Conservation (phyloP, 176 grass and related monocot species). For the Juncus inflexus region DNA sequence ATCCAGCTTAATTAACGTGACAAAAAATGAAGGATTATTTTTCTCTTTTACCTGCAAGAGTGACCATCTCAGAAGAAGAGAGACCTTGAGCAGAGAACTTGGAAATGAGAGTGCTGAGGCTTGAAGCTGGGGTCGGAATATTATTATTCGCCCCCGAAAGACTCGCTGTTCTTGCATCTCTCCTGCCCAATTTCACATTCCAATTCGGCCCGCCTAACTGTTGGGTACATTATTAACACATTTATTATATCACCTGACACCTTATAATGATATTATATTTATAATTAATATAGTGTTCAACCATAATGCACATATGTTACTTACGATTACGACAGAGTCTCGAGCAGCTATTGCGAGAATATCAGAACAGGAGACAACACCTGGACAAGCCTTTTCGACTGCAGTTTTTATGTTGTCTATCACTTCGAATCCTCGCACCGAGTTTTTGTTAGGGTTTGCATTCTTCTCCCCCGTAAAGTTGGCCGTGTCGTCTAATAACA, state of each 20-base stretch:
- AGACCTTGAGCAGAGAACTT: conserved; percentile 54
- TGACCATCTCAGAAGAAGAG: conserved; percentile 49
- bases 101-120: conserved; percentile 35
- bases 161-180: conserved; percentile 55
- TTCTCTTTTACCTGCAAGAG: conserved; percentile 45
- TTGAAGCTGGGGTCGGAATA: conserved; percentile 36
- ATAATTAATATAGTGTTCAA: too few species aligned
- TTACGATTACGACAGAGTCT: conserved; percentile 44
- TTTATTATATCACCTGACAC: neutral
- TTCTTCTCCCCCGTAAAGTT: conserved; percentile 38
- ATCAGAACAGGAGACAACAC: conserved; percentile 56
- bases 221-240: conserved; percentile 3
- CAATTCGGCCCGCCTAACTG: conserved; percentile 64
- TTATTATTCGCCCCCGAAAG: conserved; percentile 42
- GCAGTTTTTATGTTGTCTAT: conserved; percentile 54
- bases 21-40: neutral
- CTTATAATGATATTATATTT: too few species aligned
- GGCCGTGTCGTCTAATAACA: conserved; percentile 43
- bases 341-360: conserved; percentile 40
- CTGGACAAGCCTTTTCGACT: conserved; percentile 41
- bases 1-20: neutral
- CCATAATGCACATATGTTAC: neutral
- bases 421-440: conserved; percentile 37
- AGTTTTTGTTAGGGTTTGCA: conserved; percentile 28
- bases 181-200: conserved; percentile 46